A percentile compares a stretch with the other conserved stretches of the same genome.
phyloP scores from a whole-genome alignment of 2,329 filamentous ascomycete species.

The Aplosporella prunicola region DNA sequence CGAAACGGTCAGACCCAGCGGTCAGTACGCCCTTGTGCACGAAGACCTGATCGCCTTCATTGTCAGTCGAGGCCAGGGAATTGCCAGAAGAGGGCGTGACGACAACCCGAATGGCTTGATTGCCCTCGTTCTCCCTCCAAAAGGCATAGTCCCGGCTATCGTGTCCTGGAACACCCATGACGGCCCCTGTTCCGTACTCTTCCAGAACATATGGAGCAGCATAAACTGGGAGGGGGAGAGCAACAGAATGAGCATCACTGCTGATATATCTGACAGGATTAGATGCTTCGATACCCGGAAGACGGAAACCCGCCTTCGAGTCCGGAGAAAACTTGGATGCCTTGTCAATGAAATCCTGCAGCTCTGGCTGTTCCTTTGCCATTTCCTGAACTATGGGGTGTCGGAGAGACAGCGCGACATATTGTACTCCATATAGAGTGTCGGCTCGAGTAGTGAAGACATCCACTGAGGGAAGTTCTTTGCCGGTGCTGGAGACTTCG shows the following conservation, averaged over 20 bases:
- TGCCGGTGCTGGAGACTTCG: constrained; percentile 27
- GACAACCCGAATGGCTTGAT: constrained; percentile 45
- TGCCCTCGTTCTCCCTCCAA: constrained; percentile 60
- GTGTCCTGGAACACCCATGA: constrained; percentile 88
- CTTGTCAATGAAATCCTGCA: constrained; percentile 58
- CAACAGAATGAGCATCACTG: constrained; percentile 41
- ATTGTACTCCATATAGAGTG: constrained; percentile 80
- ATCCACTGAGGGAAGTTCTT: constrained; percentile 45
- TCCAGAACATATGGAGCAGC: constrained; percentile 78
- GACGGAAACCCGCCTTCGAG: constrained; percentile 55
- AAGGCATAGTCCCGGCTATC: constrained; percentile 71
- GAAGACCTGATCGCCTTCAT: constrained; percentile 45
- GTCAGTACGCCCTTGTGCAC: constrained; percentile 60
- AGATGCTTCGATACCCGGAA: constrained; percentile 37
- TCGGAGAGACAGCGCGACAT: constrained; percentile 64
- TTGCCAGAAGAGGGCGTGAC: constrained; percentile 8
- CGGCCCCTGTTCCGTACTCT: constrained; percentile 76
- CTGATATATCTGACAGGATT: constrained; percentile 44
- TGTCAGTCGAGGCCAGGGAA: constrained; percentile 18
- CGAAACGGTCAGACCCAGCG: constrained; percentile 53
- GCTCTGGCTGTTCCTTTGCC: constrained; percentile 49
- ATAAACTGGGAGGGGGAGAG: constrained; percentile 60
- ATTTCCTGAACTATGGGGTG: constrained; percentile 59
- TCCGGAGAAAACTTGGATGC: constrained; percentile 45
- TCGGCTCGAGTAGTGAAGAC: constrained; percentile 81